These are phyloP conservation scores for Leccinum subfulvum DNA, from an alignment of 1,284 basidiomycete genomes.

Conservation along the genomic window DNA sequence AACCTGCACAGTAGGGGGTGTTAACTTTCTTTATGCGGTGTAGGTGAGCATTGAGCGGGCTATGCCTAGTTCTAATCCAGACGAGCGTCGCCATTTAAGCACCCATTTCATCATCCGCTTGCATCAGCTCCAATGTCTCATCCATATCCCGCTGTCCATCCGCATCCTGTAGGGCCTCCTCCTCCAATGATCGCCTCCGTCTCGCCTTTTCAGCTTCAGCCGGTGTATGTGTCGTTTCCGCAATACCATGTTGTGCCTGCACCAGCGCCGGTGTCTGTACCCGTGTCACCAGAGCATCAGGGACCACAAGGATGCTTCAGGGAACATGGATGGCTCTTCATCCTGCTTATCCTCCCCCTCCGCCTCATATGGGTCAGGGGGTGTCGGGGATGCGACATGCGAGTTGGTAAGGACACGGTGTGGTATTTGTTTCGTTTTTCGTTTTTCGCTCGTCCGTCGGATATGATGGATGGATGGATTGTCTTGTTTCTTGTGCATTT, in stretches of 20 bases:
- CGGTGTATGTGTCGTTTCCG: conserved; percentile 26
- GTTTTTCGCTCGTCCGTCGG: background rate
- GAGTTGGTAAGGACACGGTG: conserved; percentile 20
- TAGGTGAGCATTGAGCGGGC: too few species aligned
- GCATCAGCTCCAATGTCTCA: background rate
- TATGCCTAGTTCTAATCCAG: too few species aligned
- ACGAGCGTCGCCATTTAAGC: conserved; percentile 8
- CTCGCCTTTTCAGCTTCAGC: conserved; percentile 17
- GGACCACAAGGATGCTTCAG: conserved; percentile 8
- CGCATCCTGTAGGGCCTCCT: background rate
- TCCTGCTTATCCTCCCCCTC: conserved; percentile 14
- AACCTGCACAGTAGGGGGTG: too few species aligned
- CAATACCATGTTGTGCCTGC: conserved; percentile 15
- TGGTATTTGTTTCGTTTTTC: background rate
- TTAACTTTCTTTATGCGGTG: too few species aligned
- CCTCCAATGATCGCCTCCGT: conserved; percentile 16
- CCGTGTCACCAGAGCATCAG: conserved; percentile 5
- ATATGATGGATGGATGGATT: background rate
- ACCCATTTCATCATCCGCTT: conserved; percentile 7
- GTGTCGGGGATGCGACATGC: conserved; percentile 28
- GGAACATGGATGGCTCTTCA: conserved; percentile 28
- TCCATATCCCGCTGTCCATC: background rate
- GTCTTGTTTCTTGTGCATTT: background rate
- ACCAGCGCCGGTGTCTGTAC: too few species aligned
- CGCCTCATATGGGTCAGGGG: conserved; percentile 15